A percentile compares a stretch with the other conserved stretches of the same genome.
These are phyloP conservation scores for Dunaliella primolecta DNA, from an alignment of 139 green algal species.

Conservation along the genomic window DNA sequence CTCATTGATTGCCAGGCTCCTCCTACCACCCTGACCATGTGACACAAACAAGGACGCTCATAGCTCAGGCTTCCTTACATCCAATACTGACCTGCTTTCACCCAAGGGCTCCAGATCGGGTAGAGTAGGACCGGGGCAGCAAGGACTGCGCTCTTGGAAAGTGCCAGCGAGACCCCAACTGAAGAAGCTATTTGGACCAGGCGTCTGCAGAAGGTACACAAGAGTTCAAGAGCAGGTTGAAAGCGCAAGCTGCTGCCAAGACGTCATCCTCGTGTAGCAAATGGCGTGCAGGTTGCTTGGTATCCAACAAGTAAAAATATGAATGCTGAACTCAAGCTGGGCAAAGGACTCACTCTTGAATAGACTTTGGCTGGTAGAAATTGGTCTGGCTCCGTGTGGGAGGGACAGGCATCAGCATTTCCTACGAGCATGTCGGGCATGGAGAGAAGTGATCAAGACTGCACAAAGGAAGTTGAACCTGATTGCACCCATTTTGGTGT, in stretches of 20 bases:
- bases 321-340: not conserved
- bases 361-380: slow-evolving; percentile 47
- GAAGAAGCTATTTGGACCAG: slow-evolving; percentile 56
- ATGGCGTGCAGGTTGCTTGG: not conserved
- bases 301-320: not conserved
- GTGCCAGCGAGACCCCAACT: slow-evolving; percentile 48
- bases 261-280: not conserved
- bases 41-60: no score
- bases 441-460: not conserved
- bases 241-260: not conserved
- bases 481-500: not conserved
- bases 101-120: slow-evolving; percentile 72
- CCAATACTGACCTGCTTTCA: slow-evolving; percentile 12
- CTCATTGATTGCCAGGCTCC: no score
- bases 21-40: no score
- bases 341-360: slow-evolving; percentile 51
- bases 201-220: slow-evolving; percentile 31
- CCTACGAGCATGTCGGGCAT: slow-evolving; percentile 12
- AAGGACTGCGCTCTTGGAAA: slow-evolving; percentile 60
- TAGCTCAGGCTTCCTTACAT: no score
- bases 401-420: slow-evolving; percentile 54
- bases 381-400: slow-evolving; percentile 52
- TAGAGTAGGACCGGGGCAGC: slow-evolving; percentile 62
- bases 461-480: not conserved
- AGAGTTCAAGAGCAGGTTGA: not conserved